These are phyloP conservation scores for Pichia scutulata DNA, from an alignment of 805 yeast species.

Conservation along the genomic window DNA sequence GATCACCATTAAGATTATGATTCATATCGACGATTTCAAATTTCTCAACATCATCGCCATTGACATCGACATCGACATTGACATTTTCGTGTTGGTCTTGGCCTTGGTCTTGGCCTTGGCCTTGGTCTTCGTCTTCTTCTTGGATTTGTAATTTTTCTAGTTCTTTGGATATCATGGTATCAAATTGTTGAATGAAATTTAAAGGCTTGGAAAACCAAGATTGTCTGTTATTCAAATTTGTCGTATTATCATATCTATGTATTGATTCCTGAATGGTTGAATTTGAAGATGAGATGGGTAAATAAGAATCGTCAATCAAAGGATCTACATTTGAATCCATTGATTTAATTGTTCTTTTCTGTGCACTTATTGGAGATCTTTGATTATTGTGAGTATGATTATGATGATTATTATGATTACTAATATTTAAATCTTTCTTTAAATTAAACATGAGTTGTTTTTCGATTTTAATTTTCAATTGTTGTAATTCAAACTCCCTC, in stretches of 20 bases:
- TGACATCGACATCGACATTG: too few relatives aligned
- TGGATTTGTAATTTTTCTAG: conserved; percentile 45
- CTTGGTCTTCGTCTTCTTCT: conserved; percentile 20
- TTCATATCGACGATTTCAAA: not conserved
- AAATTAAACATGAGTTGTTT: conserved; percentile 37
- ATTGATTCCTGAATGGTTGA: not conserved
- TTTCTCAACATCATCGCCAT: too few relatives aligned
- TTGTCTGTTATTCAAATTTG: too few relatives aligned
- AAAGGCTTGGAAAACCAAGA: conserved; percentile 44
- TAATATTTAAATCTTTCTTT: conserved; percentile 9
- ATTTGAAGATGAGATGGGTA: conserved; percentile 10
- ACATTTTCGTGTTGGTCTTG: too few relatives aligned
- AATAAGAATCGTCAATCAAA: conserved; percentile 13
- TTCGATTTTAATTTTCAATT: conserved; percentile 41
- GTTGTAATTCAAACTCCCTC: conserved; percentile 43
- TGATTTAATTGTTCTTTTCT: conserved; percentile 11
- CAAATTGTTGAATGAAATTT: conserved; percentile 58
- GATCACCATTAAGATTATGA: conserved; percentile 13
- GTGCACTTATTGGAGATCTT: conserved; percentile 17
- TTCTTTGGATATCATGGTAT: conserved; percentile 57
- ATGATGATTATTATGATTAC: too few relatives aligned
- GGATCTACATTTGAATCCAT: conserved; percentile 18
- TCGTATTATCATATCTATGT: not conserved
- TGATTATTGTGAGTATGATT: not conserved
- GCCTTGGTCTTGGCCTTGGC: too few relatives aligned